A percentile compares a stretch with the other conserved stretches of the same genome.
phyloP scores from a whole-genome alignment of 805 yeast species.

The Kluyveromyces siamensis region DNA sequence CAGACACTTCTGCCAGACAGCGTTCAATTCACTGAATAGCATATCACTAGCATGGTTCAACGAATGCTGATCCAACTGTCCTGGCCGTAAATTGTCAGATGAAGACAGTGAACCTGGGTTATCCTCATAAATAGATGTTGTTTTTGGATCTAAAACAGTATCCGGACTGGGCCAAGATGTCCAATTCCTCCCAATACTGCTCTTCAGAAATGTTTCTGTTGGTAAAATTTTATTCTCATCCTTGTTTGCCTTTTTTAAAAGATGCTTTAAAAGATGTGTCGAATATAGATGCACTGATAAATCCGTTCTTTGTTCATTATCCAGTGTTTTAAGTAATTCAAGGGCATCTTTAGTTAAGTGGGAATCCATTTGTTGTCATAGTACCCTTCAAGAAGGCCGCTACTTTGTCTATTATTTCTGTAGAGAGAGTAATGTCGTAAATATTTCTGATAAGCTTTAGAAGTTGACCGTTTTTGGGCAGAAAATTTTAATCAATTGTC shows the following conservation, averaged over 20 bases:
- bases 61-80: constrained; percentile 20
- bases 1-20: constrained; percentile 21
- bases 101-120: neutral
- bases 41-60: constrained; percentile 17
- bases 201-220: constrained; percentile 28
- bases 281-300: constrained; percentile 59
- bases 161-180: constrained; percentile 49
- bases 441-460: too few relatives aligned
- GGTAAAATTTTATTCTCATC: constrained; percentile 23
- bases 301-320: constrained; percentile 44
- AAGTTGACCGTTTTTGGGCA: neutral
- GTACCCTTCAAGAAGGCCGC: neutral
- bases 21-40: constrained; percentile 20
- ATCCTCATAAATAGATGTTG: constrained; percentile 20
- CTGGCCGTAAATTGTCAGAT: constrained; percentile 6
- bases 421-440: too few relatives aligned
- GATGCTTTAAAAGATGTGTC: constrained; percentile 31
- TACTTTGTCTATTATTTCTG: too few relatives aligned
- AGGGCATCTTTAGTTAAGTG: constrained; percentile 13
- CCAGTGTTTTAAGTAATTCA: constrained; percentile 33
- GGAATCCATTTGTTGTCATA: constrained; percentile 22
- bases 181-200: constrained; percentile 35
- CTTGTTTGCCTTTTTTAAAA: constrained; percentile 19
- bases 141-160: constrained; percentile 23
- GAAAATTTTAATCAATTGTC: neutral